These are phyloP conservation scores for Aureobasidium uvarum DNA, from an alignment of 2,329 filamentous ascomycete genomes.

Conservation along the genomic window DNA sequence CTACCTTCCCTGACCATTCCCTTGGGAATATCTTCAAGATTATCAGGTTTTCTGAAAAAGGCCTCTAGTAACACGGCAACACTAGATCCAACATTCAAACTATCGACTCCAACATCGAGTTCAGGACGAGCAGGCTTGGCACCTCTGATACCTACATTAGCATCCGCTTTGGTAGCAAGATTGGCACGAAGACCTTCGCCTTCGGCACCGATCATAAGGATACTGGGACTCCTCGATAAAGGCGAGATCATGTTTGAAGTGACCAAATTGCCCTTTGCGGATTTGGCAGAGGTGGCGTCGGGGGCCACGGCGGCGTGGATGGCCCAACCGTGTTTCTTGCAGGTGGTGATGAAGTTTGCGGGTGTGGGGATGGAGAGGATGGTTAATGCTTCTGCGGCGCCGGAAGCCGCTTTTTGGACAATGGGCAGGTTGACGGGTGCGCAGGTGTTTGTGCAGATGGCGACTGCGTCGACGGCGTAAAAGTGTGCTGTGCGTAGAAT, in stretches of 20 bases:
- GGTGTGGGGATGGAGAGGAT: conserved; percentile 69
- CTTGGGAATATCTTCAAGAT: conserved; percentile 1
- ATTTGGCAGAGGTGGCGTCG: conserved; percentile 29
- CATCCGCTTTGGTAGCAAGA: conserved; percentile 65
- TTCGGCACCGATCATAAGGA: conserved; percentile 82
- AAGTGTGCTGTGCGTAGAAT: conserved; percentile 88
- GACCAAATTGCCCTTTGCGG: background rate
- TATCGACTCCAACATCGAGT: conserved; percentile 55
- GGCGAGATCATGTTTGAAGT: conserved; percentile 25
- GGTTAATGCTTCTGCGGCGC: conserved; percentile 76
- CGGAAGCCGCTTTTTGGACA: conserved; percentile 82
- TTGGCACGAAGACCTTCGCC: conserved; percentile 67
- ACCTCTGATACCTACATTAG: conserved; percentile 59
- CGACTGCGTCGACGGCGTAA: conserved; percentile 82
- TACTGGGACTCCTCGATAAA: conserved; percentile 54
- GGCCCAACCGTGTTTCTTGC: conserved; percentile 71
- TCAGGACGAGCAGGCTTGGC: conserved; percentile 24
- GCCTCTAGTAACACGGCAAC: background rate
- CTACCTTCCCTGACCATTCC: background rate
- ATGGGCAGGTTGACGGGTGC: conserved; percentile 73
- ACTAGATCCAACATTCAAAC: background rate
- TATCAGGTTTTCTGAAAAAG: conserved; percentile 37
- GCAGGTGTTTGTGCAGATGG: conserved; percentile 68
- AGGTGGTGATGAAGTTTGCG: conserved; percentile 66
- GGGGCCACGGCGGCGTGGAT: conserved; percentile 71